Evolutionary conservation across 164 flowering plant genomes (phyloP).

Genomic region (grape (Vitis vinifera)): DNA sequence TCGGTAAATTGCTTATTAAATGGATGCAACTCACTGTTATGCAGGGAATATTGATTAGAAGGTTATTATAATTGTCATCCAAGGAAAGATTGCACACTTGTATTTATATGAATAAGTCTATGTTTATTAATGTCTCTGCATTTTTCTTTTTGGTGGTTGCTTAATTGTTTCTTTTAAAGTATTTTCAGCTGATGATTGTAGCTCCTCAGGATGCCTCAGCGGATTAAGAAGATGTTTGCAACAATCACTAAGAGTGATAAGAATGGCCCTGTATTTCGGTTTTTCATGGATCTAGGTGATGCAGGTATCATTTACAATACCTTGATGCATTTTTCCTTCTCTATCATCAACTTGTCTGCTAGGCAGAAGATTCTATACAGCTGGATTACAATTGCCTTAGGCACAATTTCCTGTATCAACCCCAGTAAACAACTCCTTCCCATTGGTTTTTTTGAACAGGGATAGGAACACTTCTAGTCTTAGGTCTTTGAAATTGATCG

Average conservation of each 20-base stretch:
- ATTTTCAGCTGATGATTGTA: constrained; percentile 1
- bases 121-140: background rate
- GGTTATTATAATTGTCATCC: too few relatives aligned
- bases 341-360: background rate
- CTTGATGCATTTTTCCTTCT: background rate
- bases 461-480: too few relatives aligned
- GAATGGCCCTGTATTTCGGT: constrained; percentile 86
- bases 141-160: background rate
- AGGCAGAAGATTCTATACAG: background rate
- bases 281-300: constrained; percentile 94
- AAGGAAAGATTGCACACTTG: background rate
- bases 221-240: constrained; percentile 79
- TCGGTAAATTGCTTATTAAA: too few relatives aligned
- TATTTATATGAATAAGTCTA: background rate
- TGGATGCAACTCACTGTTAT: too few relatives aligned
- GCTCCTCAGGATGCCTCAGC: constrained; percentile 65
- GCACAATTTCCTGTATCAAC: background rate
- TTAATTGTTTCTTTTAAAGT: background rate
- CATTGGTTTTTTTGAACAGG: too few relatives aligned
- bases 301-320: constrained; percentile 54
- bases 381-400: background rate
- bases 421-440: background rate
- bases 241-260: constrained; percentile 59
- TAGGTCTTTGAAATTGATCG: background rate
- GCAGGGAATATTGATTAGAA: too few relatives aligned